These are phyloP conservation scores for Thalia dealbata DNA, from an alignment of 176 grass and related monocot genomes.

Conservation along the genomic window DNA sequence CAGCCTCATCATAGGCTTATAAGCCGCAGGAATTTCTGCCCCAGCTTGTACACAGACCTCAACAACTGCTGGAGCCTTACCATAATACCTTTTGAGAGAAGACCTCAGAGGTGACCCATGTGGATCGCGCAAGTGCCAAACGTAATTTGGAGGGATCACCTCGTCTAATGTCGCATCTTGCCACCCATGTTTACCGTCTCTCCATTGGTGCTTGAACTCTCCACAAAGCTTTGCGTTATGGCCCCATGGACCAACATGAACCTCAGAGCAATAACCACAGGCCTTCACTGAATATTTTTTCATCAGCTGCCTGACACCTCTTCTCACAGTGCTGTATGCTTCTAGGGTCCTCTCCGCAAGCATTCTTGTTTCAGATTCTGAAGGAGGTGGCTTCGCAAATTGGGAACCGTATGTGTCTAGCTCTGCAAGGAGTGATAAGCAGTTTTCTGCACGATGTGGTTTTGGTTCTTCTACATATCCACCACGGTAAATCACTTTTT, in stretches of 20 bases:
- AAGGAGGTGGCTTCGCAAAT: constrained; percentile 11
- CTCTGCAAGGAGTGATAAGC: constrained; percentile 51
- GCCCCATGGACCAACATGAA: constrained; percentile 80
- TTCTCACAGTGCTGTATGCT: constrained; percentile 54
- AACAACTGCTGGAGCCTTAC: constrained; percentile 66
- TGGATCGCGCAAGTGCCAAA: constrained; percentile 66
- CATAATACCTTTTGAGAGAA: constrained; percentile 61
- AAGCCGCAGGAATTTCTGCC: constrained; percentile 55
- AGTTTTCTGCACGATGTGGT: constrained; percentile 44
- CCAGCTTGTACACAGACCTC: constrained; percentile 88
- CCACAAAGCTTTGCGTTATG: constrained; percentile 88
- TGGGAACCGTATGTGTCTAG: constrained; percentile 59
- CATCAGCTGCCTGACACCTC: constrained; percentile 53
- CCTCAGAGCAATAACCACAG: constrained; percentile 85
- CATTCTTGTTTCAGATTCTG: constrained; percentile 35
- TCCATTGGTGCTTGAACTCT: constrained; percentile 94
- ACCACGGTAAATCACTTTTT: constrained; percentile 68
- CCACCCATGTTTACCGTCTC: constrained; percentile 90
- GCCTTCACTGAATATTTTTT: constrained; percentile 77
- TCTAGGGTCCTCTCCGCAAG: constrained; percentile 57
- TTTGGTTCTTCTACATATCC: constrained; percentile 63
- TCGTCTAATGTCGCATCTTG: constrained; percentile 74
- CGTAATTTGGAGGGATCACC: constrained; percentile 71
- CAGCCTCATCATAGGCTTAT: constrained; percentile 72
- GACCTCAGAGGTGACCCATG: constrained; percentile 42